phyloP scores from a whole-genome alignment of 2,329 filamentous ascomycete genomes.

The Pseudocercospora eumusae region DNA sequence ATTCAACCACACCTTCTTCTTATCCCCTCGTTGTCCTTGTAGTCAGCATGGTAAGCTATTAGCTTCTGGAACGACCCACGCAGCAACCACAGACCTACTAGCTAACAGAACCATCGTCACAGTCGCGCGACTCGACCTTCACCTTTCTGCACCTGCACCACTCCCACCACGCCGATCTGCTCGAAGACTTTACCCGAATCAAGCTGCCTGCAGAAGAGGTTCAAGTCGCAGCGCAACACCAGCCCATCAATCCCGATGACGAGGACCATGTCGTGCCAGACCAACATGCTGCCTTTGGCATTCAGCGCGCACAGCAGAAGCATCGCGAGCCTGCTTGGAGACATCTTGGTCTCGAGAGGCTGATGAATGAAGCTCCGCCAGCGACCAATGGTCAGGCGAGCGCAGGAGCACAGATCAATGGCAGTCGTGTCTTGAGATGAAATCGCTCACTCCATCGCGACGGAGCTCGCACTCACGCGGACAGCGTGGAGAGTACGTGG shows the following conservation, averaged over 20 bases:
- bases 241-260: constrained; percentile 82
- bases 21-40: too few relatives aligned
- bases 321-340: constrained; percentile 73
- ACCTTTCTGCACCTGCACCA: constrained; percentile 75
- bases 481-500: too few relatives aligned
- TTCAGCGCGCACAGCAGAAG: constrained; percentile 75
- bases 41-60: constrained; percentile 26
- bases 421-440: constrained; percentile 20
- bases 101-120: constrained; percentile 12
- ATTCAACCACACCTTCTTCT: too few relatives aligned
- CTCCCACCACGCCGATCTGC: constrained; percentile 72
- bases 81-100: constrained; percentile 5
- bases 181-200: constrained; percentile 60
- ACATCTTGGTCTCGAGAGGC: constrained; percentile 70
- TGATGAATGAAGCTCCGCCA: constrained; percentile 66
- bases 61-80: not conserved
- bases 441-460: not conserved
- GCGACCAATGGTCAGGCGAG: constrained; percentile 26
- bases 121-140: constrained; percentile 71
- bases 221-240: constrained; percentile 75
- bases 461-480: too few relatives aligned
- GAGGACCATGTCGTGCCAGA: constrained; percentile 85
- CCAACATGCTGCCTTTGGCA: constrained; percentile 84
- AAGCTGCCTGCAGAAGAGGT: constrained; percentile 65
- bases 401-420: constrained; percentile 18